phyloP scores from a whole-genome alignment of 2,329 filamentous ascomycete genomes.

The Arthrobotrys musiformis region DNA sequence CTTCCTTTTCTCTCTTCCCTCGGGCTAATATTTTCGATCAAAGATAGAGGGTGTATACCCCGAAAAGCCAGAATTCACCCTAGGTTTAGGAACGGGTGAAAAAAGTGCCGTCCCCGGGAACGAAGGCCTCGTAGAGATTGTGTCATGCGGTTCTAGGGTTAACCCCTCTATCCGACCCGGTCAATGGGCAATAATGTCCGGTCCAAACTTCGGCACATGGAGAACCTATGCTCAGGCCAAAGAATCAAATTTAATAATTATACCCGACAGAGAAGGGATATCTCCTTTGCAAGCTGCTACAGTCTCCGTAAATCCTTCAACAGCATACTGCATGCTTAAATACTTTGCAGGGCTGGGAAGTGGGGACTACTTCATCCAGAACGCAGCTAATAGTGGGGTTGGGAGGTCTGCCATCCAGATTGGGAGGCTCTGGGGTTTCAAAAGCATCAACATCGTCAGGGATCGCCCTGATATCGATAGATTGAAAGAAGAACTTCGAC shows the following conservation, averaged over 20 bases:
- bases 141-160: conserved; percentile 69
- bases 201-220: conserved; percentile 90
- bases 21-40: not conserved
- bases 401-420: conserved; percentile 92
- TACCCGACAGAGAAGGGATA: conserved; percentile 77
- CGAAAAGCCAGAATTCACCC: conserved; percentile 80
- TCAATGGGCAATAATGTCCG: conserved; percentile 93
- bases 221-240: conserved; percentile 83
- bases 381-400: conserved; percentile 94
- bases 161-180: conserved; percentile 70
- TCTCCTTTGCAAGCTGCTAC: conserved; percentile 83
- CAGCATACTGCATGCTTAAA: conserved; percentile 90
- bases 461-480: conserved; percentile 76
- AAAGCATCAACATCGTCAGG: conserved; percentile 89
- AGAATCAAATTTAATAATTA: conserved; percentile 72
- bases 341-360: conserved; percentile 75
- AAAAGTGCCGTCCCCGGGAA: conserved; percentile 86
- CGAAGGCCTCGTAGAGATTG: conserved; percentile 93
- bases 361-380: conserved; percentile 97
- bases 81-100: conserved; percentile 77
- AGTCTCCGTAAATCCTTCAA: conserved; percentile 90
- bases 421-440: conserved; percentile 83
- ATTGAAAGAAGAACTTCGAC: conserved; percentile 71
- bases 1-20: too few species aligned
- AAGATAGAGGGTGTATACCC: conserved; percentile 93